Evolutionary conservation across 1,139 yeast species (phyloP).

Genomic region (Nakaseomyces delphensis): DNA sequence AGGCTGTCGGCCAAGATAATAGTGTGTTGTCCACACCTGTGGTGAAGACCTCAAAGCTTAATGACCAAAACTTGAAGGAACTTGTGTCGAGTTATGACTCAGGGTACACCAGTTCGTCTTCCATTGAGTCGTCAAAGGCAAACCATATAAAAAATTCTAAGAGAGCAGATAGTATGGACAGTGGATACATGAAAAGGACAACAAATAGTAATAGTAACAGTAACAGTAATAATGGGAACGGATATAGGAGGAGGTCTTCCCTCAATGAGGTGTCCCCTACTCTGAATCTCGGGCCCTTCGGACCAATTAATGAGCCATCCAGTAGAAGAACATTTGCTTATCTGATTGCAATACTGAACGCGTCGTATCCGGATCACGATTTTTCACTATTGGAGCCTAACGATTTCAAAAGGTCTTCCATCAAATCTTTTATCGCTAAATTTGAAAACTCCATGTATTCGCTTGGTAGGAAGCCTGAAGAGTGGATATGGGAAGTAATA

Average conservation of each 20-base stretch:
- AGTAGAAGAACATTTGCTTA: slow-evolving; percentile 87
- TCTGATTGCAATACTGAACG: slow-evolving; percentile 79
- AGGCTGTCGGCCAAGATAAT: background rate
- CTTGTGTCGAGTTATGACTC: slow-evolving; percentile 23
- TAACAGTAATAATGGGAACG: slow-evolving; percentile 4
- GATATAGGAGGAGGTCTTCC: slow-evolving; percentile 22
- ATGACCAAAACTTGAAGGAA: slow-evolving; percentile 31
- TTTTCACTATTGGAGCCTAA: slow-evolving; percentile 81
- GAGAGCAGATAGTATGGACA: slow-evolving; percentile 17
- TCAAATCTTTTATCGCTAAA: slow-evolving; percentile 52
- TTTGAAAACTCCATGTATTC: slow-evolving; percentile 76
- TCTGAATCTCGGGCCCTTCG: slow-evolving; percentile 65
- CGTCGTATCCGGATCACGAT: slow-evolving; percentile 93
- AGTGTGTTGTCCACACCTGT: slow-evolving; percentile 7
- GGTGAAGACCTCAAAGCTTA: slow-evolving; percentile 25
- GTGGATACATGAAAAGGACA: background rate
- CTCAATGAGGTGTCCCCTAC: slow-evolving; percentile 21
- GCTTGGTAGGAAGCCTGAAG: slow-evolving; percentile 48
- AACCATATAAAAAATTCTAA: slow-evolving; percentile 10
- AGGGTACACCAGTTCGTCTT: slow-evolving; percentile 27
- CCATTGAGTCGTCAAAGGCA: slow-evolving; percentile 18
- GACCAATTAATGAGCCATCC: slow-evolving; percentile 76
- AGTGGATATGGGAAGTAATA: slow-evolving; percentile 83
- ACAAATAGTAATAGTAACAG: background rate
- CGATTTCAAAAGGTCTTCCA: slow-evolving; percentile 52